A percentile compares a stretch with the other conserved stretches of the same genome.
Conservation (phyloP, 2,329 filamentous ascomycete genomes). For the Paecilomyces fulvus region DNA sequence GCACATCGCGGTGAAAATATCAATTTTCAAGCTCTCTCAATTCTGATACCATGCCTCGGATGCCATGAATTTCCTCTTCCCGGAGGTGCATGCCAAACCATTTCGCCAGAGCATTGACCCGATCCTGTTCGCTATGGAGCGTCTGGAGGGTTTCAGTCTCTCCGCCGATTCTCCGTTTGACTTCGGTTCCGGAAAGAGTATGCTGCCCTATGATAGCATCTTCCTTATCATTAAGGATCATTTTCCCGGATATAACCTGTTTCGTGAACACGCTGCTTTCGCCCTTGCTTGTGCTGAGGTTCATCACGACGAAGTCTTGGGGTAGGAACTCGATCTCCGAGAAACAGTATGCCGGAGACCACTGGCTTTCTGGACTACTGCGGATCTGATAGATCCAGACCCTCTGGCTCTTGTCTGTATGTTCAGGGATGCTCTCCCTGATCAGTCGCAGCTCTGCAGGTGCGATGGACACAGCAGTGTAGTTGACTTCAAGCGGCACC, state of each 20-base stretch:
- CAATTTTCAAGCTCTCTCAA: constrained; percentile 20
- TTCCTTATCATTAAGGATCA: constrained; percentile 43
- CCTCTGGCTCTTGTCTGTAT: constrained; percentile 36
- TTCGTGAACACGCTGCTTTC: constrained; percentile 47
- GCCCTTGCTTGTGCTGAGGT: constrained; percentile 46
- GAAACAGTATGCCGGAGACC: constrained; percentile 58
- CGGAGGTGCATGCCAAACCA: constrained; percentile 47
- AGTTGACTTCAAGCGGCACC: constrained; percentile 42
- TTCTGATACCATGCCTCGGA: constrained; percentile 44
- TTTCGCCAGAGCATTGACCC: constrained; percentile 43
- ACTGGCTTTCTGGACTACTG: constrained; percentile 40
- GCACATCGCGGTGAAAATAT: constrained; percentile 4
- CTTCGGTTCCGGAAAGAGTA: constrained; percentile 42
- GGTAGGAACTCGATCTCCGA: constrained; percentile 55
- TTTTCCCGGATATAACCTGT: constrained; percentile 46
- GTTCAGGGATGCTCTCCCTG: constrained; percentile 39
- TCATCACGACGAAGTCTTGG: constrained; percentile 54
- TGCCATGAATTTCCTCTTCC: constrained; percentile 42
- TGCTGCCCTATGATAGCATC: constrained; percentile 45
- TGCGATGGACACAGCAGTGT: constrained; percentile 38
- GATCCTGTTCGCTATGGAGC: constrained; percentile 45
- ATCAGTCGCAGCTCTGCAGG: constrained; percentile 50
- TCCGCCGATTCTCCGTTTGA: constrained; percentile 48
- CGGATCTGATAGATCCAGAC: constrained; percentile 59
- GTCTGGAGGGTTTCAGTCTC: constrained; percentile 41